A percentile compares a stretch with the other conserved stretches of the same genome.
Evolutionary conservation across 2,329 filamentous ascomycete species (phyloP).

Genomic region (Microsporum canis): DNA sequence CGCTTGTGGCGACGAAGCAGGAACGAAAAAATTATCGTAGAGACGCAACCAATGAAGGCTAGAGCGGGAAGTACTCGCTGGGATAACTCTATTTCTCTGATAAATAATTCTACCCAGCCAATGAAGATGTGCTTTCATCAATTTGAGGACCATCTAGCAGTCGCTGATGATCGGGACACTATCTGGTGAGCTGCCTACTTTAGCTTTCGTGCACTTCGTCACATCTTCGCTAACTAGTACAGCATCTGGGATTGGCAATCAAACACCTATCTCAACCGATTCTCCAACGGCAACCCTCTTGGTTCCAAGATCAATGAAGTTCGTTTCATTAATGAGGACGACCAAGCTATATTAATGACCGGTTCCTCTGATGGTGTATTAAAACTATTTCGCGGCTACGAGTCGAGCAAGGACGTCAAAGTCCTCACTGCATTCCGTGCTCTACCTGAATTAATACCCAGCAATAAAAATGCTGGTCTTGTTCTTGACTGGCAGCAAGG

Average conservation of each 20-base stretch:
- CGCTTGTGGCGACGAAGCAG: slow-evolving; percentile 83
- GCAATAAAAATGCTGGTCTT: slow-evolving; percentile 86
- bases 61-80: slow-evolving; percentile 75
- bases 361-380: slow-evolving; percentile 92
- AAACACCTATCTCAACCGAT: slow-evolving; percentile 62
- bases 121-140: slow-evolving; percentile 94
- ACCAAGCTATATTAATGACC: slow-evolving; percentile 87
- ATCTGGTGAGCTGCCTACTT: slow-evolving; percentile 44
- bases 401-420: slow-evolving; percentile 62
- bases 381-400: slow-evolving; percentile 86
- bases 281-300: slow-evolving; percentile 86
- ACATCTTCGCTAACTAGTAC: slow-evolving; percentile 8
- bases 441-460: slow-evolving; percentile 83
- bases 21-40: slow-evolving; percentile 82
- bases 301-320: slow-evolving; percentile 90
- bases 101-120: slow-evolving; percentile 83
- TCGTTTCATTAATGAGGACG: slow-evolving; percentile 96
- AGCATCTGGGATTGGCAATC: slow-evolving; percentile 88
- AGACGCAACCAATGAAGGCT: slow-evolving; percentile 88
- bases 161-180: slow-evolving; percentile 85
- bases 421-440: slow-evolving; percentile 86
- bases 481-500: slow-evolving; percentile 99
- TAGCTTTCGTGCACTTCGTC: neutral
- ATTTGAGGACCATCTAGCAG: slow-evolving; percentile 89
- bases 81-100: slow-evolving; percentile 70